These are phyloP conservation scores for Bipolaris cookei DNA, from an alignment of 2,329 filamentous ascomycete species.

Conservation along the genomic window DNA sequence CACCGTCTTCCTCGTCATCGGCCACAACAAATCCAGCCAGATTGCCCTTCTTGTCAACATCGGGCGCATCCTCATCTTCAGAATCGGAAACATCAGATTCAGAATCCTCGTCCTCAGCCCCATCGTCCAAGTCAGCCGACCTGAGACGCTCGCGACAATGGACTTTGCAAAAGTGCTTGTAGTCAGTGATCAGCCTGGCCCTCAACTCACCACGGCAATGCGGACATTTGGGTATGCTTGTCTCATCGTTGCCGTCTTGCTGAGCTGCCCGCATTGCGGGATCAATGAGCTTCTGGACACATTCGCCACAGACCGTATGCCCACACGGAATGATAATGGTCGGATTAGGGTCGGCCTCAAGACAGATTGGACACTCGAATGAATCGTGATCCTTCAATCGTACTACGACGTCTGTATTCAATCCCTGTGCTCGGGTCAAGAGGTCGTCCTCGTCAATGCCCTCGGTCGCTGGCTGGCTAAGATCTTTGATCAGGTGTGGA, in stretches of 20 bases:
- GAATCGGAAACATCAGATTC: conserved; percentile 40
- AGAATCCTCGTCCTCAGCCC: conserved; percentile 39
- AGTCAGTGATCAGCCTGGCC: conserved; percentile 73
- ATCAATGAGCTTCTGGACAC: conserved; percentile 72
- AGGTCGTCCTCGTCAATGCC: conserved; percentile 61
- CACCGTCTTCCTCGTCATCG: conserved; percentile 48
- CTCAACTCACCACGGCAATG: conserved; percentile 74
- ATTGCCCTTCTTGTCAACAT: conserved; percentile 42
- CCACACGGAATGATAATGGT: conserved; percentile 83
- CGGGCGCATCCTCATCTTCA: conserved; percentile 41
- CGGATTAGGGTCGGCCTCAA: conserved; percentile 76
- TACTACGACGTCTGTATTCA: conserved; percentile 67
- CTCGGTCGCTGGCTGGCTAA: conserved; percentile 69
- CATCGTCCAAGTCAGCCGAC: conserved; percentile 27
- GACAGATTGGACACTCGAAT: conserved; percentile 84
- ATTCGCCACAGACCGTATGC: conserved; percentile 79
- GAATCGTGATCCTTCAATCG: conserved; percentile 66
- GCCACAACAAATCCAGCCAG: conserved; percentile 65
- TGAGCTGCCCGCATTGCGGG: conserved; percentile 53
- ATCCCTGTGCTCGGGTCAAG: conserved; percentile 65
- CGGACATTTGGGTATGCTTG: conserved; percentile 70
- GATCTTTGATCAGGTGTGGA: conserved; percentile 72
- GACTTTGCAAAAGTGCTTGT: conserved; percentile 73
- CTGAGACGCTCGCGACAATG: conserved; percentile 65
- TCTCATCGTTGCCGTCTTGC: conserved; percentile 60